Evolutionary conservation across 805 yeast genomes (phyloP).

Genomic region (Candida sphagnicola): DNA sequence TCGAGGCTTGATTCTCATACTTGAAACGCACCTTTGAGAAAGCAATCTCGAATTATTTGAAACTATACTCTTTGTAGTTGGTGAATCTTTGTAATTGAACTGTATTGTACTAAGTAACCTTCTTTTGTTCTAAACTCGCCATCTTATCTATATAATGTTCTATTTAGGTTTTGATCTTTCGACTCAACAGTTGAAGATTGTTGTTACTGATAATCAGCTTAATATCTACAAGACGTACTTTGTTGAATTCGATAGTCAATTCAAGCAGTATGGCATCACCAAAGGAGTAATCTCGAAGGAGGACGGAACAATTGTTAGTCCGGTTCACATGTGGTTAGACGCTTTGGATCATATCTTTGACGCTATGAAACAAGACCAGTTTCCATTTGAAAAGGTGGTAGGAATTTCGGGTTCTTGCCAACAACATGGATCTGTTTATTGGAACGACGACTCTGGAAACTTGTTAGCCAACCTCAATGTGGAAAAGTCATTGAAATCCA

Average conservation of each 20-base stretch:
- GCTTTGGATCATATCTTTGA: conserved; percentile 65
- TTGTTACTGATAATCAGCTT: conserved; percentile 55
- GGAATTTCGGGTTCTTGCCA: conserved; percentile 86
- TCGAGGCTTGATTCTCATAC: too few species aligned
- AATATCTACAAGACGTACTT: conserved; percentile 52
- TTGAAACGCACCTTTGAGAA: too few species aligned
- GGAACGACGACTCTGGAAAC: conserved; percentile 51
- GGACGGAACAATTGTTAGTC: conserved; percentile 65
- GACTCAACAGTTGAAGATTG: conserved; percentile 82
- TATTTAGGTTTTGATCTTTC: conserved; percentile 81
- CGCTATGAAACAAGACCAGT: conserved; percentile 44
- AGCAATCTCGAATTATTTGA: too few species aligned
- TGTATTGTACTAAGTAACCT: too few species aligned
- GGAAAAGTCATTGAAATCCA: conserved; percentile 37
- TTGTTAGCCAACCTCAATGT: conserved; percentile 36
- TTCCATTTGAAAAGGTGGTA: conserved; percentile 56
- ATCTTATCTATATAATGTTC: conserved; percentile 14
- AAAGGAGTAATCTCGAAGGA: conserved; percentile 62
- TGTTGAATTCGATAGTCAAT: conserved; percentile 69
- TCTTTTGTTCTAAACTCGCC: too few species aligned
- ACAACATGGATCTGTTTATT: conserved; percentile 88
- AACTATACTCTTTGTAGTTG: too few species aligned
- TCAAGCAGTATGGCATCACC: conserved; percentile 54
- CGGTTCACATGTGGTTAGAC: conserved; percentile 88
- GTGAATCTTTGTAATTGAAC: too few species aligned